These are phyloP conservation scores for Nectriaceae sp. DNA, from an alignment of 2,329 filamentous ascomycete species.

Conservation along the genomic window DNA sequence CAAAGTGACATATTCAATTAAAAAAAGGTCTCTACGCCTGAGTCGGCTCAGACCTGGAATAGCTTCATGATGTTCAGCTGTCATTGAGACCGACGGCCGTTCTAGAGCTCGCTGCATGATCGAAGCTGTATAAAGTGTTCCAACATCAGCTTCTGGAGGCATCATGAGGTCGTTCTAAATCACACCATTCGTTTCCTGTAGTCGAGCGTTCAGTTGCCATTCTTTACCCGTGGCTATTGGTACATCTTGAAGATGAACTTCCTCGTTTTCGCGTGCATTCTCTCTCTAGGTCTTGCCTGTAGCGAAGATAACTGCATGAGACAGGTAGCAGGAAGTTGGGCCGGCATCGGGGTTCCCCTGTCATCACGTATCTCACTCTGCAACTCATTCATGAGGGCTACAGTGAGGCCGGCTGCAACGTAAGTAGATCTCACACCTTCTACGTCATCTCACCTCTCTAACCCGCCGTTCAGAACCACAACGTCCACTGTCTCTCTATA, in stretches of 20 bases:
- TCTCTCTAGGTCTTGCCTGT: conserved; percentile 8
- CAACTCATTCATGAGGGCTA: conserved; percentile 14
- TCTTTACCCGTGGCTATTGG: too few relatives aligned
- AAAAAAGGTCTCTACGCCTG: not conserved
- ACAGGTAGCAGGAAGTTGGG: conserved; percentile 16
- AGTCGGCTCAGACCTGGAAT: not conserved
- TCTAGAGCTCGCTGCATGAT: too few relatives aligned
- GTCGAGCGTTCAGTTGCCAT: too few relatives aligned
- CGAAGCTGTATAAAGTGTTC: not conserved
- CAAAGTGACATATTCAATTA: not conserved
- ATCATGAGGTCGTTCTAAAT: too few relatives aligned
- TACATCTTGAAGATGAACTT: conserved; percentile 8
- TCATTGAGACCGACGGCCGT: too few relatives aligned
- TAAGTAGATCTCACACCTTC: conserved; percentile 7
- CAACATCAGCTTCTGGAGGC: too few relatives aligned
- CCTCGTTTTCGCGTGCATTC: conserved; percentile 4
- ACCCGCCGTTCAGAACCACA: conserved; percentile 9
- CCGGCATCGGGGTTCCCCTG: conserved; percentile 11
- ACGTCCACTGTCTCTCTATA: conserved; percentile 16
- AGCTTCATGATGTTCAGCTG: not conserved
- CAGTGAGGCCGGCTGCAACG: conserved; percentile 13
- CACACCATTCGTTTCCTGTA: too few relatives aligned
- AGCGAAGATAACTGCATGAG: conserved; percentile 17
- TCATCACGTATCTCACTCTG: conserved; percentile 16
- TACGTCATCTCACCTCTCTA: conserved; percentile 1